Evolutionary conservation across 2,329 filamentous ascomycete species (phyloP).

Genomic region (Dactylellina drechsleri): DNA sequence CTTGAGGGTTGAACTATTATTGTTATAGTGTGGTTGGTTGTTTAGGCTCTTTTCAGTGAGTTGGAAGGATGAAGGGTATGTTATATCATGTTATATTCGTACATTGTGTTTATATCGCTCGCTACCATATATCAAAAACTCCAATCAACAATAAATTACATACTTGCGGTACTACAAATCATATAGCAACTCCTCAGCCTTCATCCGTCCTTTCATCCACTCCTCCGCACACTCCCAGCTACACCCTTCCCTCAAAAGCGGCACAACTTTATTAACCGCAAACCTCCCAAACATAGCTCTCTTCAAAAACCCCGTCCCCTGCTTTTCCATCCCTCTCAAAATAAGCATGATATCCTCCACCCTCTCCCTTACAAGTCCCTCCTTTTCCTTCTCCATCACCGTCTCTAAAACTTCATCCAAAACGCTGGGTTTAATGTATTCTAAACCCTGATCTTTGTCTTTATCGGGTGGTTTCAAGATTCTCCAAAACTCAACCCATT

Average conservation of each 20-base stretch:
- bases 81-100: too few species aligned
- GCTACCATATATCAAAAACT: too few species aligned
- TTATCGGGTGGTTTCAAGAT: neutral
- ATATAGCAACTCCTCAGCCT: constrained; percentile 8
- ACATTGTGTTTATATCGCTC: too few species aligned
- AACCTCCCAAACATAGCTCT: constrained; percentile 2
- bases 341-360: neutral
- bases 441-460: neutral
- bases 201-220: constrained; percentile 34
- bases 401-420: neutral
- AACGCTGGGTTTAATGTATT: neutral
- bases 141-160: neutral
- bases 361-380: neutral
- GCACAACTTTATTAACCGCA: constrained; percentile 7
- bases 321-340: neutral
- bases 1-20: too few species aligned
- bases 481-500: constrained; percentile 47
- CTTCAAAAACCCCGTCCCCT: constrained; percentile 9
- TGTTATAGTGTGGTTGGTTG: too few species aligned
- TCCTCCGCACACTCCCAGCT: constrained; percentile 47
- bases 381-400: neutral
- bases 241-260: constrained; percentile 37
- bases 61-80: too few species aligned
- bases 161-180: neutral
- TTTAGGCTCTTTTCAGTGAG: too few species aligned